Base-by-base conservation (phyloP, 257 asterid genomes). In the Nicotiana obtusifolia region DNA sequence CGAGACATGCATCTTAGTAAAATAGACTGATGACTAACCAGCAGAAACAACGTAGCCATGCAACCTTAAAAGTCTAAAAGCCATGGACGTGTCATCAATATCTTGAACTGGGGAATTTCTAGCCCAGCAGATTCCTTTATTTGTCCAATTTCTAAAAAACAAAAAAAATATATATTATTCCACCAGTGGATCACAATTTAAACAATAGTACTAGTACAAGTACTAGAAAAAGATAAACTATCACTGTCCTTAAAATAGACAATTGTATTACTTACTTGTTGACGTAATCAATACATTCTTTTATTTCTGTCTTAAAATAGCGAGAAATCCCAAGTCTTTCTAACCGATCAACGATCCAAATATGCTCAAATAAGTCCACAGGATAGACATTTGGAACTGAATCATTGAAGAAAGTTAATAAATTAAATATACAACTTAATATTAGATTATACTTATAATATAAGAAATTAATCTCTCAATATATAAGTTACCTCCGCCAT, bases 41-140 rank as follows among this genome's bases (percentile, higher is more conserved):
- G 97, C 87, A 11, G 97, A 90, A 85, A 95, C 92, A 0, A 86
- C 73, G 86, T 91, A 89, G 0, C 99, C 99, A 60, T 96, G 97
- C 93, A 93, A 82, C 78, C 99, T 88, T 73, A 96, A 77, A 19
- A 96, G 91, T 78, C 99, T 88, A 75, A 96, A 96, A n/a, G 89
- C 99, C 98, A 96, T 93, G 2, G 99, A 92, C 0, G 99, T 96
- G 89, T 96, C 99, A 66, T 96, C 99, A 16, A 96, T 89, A 80
- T 96, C 99, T 33, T 88, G 85, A 73, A 96, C 92, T 5, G 71
- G 81, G 10, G 97, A 87, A 73, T 93, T 89, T 85, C 97, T 90
- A 5, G 98, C 98, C 97, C 99, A 94, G 57, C 98, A 91, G 7
- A 96, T 91, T 11, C 99, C 99, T 83, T 88, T 81, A 5, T 88